Conservation (phyloP, 2,329 filamentous ascomycete species). For the Lachnellula cervina region DNA sequence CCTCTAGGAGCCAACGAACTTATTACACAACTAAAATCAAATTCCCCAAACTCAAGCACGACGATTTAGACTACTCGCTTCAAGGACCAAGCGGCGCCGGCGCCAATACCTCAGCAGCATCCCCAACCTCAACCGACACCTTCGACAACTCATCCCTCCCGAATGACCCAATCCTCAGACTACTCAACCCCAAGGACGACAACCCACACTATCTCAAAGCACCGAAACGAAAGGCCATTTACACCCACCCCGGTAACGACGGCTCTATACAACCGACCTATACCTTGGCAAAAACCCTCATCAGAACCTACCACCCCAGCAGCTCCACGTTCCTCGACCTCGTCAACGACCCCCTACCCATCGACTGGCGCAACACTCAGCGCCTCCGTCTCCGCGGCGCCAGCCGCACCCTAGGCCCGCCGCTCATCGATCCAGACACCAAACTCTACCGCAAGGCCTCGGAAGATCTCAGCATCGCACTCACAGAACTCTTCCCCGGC, state of each 20-base stretch:
- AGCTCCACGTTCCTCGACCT: conserved; percentile 56
- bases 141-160: conserved; percentile 14
- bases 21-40: conserved; percentile 58
- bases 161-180: conserved; percentile 21
- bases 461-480: conserved; percentile 14
- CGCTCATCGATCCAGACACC: conserved; percentile 14
- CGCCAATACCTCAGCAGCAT: background rate
- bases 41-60: conserved; percentile 32
- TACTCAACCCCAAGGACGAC: conserved; percentile 22
- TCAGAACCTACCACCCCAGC: conserved; percentile 50
- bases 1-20: conserved; percentile 55
- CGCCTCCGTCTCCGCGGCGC: conserved; percentile 47
- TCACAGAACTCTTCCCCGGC: conserved; percentile 25
- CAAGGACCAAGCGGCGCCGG: conserved; percentile 4
- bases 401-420: conserved; percentile 36
- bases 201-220: conserved; percentile 36
- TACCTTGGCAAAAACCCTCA: conserved; percentile 48
- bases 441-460: conserved; percentile 13
- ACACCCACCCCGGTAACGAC: conserved; percentile 47
- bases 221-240: conserved; percentile 36
- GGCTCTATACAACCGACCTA: conserved; percentile 39
- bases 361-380: conserved; percentile 30
- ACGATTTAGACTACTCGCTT: conserved; percentile 1
- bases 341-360: conserved; percentile 45
- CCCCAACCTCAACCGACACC: conserved; percentile 6